phyloP scores from a whole-genome alignment of 352 stramenopile genomes.

The Halophytophthora polymorphica region DNA sequence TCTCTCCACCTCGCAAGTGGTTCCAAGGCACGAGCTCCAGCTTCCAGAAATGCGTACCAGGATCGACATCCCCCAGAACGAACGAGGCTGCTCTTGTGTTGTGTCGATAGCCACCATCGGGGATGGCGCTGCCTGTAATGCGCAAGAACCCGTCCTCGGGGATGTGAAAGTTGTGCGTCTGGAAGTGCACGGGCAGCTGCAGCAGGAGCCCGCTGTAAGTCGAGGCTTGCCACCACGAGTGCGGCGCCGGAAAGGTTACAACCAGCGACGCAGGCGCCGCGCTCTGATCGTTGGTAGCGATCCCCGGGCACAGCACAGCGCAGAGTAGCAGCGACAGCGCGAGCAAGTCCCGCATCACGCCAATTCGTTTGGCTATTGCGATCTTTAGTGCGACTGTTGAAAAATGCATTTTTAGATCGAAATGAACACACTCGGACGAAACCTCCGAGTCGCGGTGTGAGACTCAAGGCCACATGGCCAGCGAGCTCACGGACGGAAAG shows the following conservation, averaged over 20 bases:
- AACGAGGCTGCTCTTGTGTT: conserved; percentile 11
- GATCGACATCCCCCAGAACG: conserved; percentile 25
- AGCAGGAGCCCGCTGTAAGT: conserved; percentile 9
- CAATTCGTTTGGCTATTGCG: too few relatives aligned
- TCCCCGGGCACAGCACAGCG: too few relatives aligned
- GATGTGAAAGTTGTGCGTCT: conserved; percentile 24
- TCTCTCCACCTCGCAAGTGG: background rate
- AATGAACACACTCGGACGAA: too few relatives aligned
- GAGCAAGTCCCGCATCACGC: too few relatives aligned
- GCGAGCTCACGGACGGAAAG: conserved; percentile 23
- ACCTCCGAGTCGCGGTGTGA: too few relatives aligned
- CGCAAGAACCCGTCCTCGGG: conserved; percentile 38
- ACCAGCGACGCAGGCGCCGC: conserved; percentile 1
- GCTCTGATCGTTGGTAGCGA: too few relatives aligned
- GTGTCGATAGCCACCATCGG: conserved; percentile 11
- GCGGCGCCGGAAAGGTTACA: conserved; percentile 34
- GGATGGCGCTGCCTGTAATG: conserved; percentile 34
- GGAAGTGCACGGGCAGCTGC: conserved; percentile 24
- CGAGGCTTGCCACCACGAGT: conserved; percentile 32
- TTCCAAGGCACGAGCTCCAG: conserved; percentile 25
- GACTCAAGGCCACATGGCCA: conserved; percentile 24
- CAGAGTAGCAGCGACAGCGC: too few relatives aligned
- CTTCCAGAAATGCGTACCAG: conserved; percentile 47
- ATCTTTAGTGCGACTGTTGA: too few relatives aligned
- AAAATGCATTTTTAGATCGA: too few relatives aligned